A percentile compares a stretch with the other conserved stretches of the same genome.
These are phyloP conservation scores for Sistotremastrum niveocremeum DNA, from an alignment of 768 basidiomycete genomes.

Conservation along the genomic window DNA sequence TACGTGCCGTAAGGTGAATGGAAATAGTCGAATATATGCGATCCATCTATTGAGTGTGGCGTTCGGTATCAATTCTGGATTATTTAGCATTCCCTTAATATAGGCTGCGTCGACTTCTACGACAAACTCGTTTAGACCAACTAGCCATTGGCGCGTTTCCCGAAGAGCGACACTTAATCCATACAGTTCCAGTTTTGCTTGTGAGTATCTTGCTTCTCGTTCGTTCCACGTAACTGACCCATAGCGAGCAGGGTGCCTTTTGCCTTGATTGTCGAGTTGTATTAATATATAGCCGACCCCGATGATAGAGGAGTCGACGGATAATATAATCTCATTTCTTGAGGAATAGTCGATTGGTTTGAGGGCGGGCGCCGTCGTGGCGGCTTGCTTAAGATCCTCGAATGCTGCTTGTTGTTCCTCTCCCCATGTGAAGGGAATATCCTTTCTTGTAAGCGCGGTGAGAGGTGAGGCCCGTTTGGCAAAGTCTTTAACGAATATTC, in stretches of 20 bases:
- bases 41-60: conserved; percentile 30
- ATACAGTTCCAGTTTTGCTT: conserved; percentile 17
- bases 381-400: conserved; percentile 15
- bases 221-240: conserved; percentile 22
- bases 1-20: conserved; percentile 25
- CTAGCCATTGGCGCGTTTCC: conserved; percentile 11
- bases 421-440: conserved; percentile 18
- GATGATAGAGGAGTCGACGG: conserved; percentile 24
- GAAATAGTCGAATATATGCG: conserved; percentile 21
- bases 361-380: conserved; percentile 16
- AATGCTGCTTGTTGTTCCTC: conserved; percentile 15
- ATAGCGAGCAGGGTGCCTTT: conserved; percentile 15
- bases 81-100: conserved; percentile 29
- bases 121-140: conserved; percentile 17
- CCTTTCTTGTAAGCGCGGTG: conserved; percentile 9
- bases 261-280: conserved; percentile 14
- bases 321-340: conserved; percentile 15
- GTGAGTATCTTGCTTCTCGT: conserved; percentile 12
- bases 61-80: conserved; percentile 24
- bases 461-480: conserved; percentile 9
- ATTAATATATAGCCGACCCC: conserved; percentile 25
- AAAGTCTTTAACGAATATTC: conserved; percentile 13
- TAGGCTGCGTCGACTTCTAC: conserved; percentile 27
- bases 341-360: conserved; percentile 20
- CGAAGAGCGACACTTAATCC: conserved; percentile 12